Evolutionary conservation across 1,139 yeast genomes (phyloP), one percentile per base, ranked within the genome.

Genomic region (Taiozyma sp.): DNA sequence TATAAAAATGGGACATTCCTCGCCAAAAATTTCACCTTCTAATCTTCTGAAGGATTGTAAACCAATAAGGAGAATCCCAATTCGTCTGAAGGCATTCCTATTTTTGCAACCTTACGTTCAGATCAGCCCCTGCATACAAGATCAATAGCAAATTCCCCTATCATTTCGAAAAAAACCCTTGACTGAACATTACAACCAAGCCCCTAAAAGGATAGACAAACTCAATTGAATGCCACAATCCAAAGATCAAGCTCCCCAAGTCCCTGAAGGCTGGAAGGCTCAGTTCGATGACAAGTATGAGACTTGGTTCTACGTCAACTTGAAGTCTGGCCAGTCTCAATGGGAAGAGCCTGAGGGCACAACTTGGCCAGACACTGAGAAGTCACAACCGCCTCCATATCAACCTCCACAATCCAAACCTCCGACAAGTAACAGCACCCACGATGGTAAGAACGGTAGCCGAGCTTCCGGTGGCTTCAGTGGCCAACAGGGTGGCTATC

Each of bases 271-370:
- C 4, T 92, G 97, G 97, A 70, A 84, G 43, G 96, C 97, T 13
- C 86, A 86, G 52, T 91, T 78, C 69, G 98, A 92, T 67, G 84
- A 83, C 14, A 79, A 85, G 57, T 92, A 92, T 71, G 78, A 80
- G 57, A 84, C 88, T 19, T 85, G 84, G 82, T 86, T 78, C 67
- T 92, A 84, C 63, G 96, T 92, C 27, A 75, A 91, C 62, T 70
- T 86, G 58, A 62, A 74, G 19, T 79, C 89, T n/a, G 85, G 87
- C 55, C 73, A 80, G 58, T 88, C 97, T 0, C 97, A 90, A 68
- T 92, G 98, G 98, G 96, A 89, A 50, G 80, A 84, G 14, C 97
- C 97, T 4, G 54, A 63, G 9, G 91, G 88, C 0, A 80, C 89
- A 0, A 65, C 59, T 2, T 77, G 79, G 64, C 66, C 69, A 8